A percentile compares a stretch with the other conserved stretches of the same genome.
phyloP scores from a whole-genome alignment of 208 protist genomes.

The Leishmania martiniquensis region DNA sequence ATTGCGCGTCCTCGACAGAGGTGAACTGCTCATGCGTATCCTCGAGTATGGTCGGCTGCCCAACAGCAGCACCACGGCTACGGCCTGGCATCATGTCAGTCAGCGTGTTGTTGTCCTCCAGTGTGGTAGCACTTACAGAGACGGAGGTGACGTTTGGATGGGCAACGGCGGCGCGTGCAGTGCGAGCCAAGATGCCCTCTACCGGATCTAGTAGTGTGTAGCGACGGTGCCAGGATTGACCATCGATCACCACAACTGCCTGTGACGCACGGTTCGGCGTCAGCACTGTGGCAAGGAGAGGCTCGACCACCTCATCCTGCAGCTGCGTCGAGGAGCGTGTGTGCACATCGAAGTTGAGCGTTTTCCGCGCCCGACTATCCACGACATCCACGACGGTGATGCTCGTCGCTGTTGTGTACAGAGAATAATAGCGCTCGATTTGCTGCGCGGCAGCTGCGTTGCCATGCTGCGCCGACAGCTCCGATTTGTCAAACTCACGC shows the following conservation, averaged over 20 bases:
- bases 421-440: conserved; percentile 62
- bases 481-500: conserved; percentile 43
- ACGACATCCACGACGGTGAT: conserved; percentile 66
- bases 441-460: conserved; percentile 1
- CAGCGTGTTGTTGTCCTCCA: conserved; percentile 62
- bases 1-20: conserved; percentile 60
- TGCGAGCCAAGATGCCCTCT: conserved; percentile 51
- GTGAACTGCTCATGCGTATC: conserved; percentile 71
- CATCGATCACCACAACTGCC: conserved; percentile 65
- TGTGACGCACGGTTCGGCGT: conserved; percentile 43
- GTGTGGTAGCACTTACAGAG: conserved; percentile 51
- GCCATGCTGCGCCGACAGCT: conserved; percentile 24
- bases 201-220: conserved; percentile 40
- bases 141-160: conserved; percentile 40
- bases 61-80: neutral
- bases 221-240: conserved; percentile 31
- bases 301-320: conserved; percentile 39
- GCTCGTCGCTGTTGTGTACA: conserved; percentile 34
- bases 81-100: conserved; percentile 38
- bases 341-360: conserved; percentile 54
- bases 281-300: conserved; percentile 46
- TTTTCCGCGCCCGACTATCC: conserved; percentile 65
- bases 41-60: conserved; percentile 65
- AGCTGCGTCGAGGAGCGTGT: conserved; percentile 23
- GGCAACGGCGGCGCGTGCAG: conserved; percentile 12